Evolutionary conservation across 1,284 basidiomycete genomes (phyloP), one percentile per base, ranked within the genome.

Genomic region (Inonotus hispidus): DNA sequence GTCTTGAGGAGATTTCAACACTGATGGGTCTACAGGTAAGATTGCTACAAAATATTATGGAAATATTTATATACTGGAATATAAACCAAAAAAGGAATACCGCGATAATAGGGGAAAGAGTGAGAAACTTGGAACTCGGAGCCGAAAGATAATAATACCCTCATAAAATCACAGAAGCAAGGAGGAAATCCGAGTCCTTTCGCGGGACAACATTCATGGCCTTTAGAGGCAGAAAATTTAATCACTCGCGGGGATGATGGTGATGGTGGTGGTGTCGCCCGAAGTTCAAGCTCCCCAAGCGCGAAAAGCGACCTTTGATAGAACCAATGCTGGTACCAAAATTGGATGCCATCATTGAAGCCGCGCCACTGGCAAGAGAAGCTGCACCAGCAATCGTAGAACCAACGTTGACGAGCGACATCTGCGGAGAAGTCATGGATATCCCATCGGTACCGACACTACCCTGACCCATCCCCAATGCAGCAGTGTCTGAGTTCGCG

Each of bases 241-340:
- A 10, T 39, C 38, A 50, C 38, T n/a, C 53, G 46, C 43, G 46
- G 19, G 25, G 38, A 62, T 11, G n/a, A n/a, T n/a, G n/a, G n/a
- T n/a, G n/a, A n/a, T n/a, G 39, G 23, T 52, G 29, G 10, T 79
- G 79, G 68, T 79, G 76, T 29, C 86, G 80, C 39, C 84, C 82
- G 69, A 89, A 87, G 66, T 77, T 88, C 38, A 90, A 73, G 67
- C 86, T 89, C 29, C 88, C 87, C 62, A 90, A 83, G 47, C 85
- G 81, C 35, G 87, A 88, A 67, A 90, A 82, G 16, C 88, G 82
- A 1, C 80, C 83, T 61, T 72, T 73, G 50, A 77, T 68, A 19
- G 76, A 77, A n/a, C 73, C 70, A 25, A 68, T 70, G 49, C 72
- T 74, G 61, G 71, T 75, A n/a, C 72, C 72, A 58, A 74, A 64